Evolutionary conservation across 352 stramenopile genomes (phyloP).

Genomic region (Globisporangium viniferum): DNA sequence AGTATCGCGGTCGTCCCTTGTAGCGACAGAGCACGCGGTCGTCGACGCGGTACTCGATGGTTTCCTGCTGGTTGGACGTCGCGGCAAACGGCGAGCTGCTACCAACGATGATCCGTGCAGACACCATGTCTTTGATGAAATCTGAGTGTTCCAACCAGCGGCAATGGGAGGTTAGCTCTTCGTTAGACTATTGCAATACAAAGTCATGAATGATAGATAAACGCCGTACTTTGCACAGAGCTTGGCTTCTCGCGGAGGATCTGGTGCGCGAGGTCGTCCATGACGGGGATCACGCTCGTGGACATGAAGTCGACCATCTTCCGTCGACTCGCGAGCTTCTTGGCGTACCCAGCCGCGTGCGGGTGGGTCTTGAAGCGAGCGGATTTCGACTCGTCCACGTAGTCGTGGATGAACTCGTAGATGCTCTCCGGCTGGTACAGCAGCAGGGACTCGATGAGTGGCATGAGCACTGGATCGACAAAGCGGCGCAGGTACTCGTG

Average conservation of each 20-base stretch:
- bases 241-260: slow-evolving; percentile 70
- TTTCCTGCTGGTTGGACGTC: slow-evolving; percentile 42
- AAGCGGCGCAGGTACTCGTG: slow-evolving; percentile 78
- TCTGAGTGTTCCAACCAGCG: slow-evolving; percentile 16
- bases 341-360: slow-evolving; percentile 44
- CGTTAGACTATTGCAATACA: no score
- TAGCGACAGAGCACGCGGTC: slow-evolving; percentile 64
- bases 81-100: slow-evolving; percentile 19
- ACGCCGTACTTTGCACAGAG: slow-evolving; percentile 46
- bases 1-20: slow-evolving; percentile 64
- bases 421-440: slow-evolving; percentile 78
- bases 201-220: no score
- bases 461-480: slow-evolving; percentile 81
- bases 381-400: slow-evolving; percentile 57
- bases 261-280: slow-evolving; percentile 80
- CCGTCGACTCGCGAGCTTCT: slow-evolving; percentile 62
- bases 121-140: slow-evolving; percentile 66
- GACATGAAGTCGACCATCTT: slow-evolving; percentile 87
- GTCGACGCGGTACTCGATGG: slow-evolving; percentile 30
- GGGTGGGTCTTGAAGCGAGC: slow-evolving; percentile 30
- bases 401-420: slow-evolving; percentile 82
- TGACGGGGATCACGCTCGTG: slow-evolving; percentile 78
- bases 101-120: slow-evolving; percentile 47
- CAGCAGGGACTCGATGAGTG: slow-evolving; percentile 73
- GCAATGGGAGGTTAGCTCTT: background rate